Evolutionary conservation across 805 yeast species (phyloP).

Genomic region (Wickerhamomyces subpelliculosus): DNA sequence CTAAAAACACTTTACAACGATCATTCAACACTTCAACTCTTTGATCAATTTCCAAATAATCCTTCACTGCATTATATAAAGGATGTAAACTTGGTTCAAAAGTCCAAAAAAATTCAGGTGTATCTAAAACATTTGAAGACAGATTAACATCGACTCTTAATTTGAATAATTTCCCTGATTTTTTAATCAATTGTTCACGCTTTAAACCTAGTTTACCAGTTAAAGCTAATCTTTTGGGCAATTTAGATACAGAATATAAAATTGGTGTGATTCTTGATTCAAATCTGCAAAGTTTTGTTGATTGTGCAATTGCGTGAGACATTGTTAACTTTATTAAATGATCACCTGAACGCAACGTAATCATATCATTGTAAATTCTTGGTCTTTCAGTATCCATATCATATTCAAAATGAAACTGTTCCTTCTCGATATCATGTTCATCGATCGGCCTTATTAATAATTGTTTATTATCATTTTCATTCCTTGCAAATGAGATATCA

Average conservation of each 20-base stretch:
- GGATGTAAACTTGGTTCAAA: slow-evolving; percentile 94
- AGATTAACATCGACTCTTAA: slow-evolving; percentile 89
- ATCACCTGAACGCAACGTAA: slow-evolving; percentile 84
- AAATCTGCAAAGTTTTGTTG: slow-evolving; percentile 83
- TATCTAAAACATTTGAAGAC: slow-evolving; percentile 84
- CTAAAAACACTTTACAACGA: slow-evolving; percentile 88
- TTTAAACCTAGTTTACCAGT: slow-evolving; percentile 84
- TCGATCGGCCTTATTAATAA: slow-evolving; percentile 67
- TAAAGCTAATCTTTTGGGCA: slow-evolving; percentile 84
- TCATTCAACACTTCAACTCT: slow-evolving; percentile 91
- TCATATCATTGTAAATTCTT: slow-evolving; percentile 87
- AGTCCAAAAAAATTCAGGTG: slow-evolving; percentile 96
- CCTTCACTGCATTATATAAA: slow-evolving; percentile 79
- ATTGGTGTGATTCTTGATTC: slow-evolving; percentile 87
- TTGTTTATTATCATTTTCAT: slow-evolving; percentile 36
- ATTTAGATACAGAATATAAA: slow-evolving; percentile 74
- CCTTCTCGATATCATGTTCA: slow-evolving; percentile 90
- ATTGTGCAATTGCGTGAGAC: slow-evolving; percentile 96
- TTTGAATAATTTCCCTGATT: slow-evolving; percentile 86
- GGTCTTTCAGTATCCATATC: slow-evolving; percentile 56
- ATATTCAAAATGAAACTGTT: slow-evolving; percentile 49
- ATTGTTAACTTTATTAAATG: slow-evolving; percentile 87
- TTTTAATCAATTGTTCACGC: slow-evolving; percentile 76
- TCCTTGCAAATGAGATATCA: slow-evolving; percentile 57
- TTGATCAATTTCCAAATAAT: slow-evolving; percentile 91